A percentile compares a stretch with the other conserved stretches of the same genome.
phyloP scores from a whole-genome alignment of 2,329 filamentous ascomycete genomes.

The Westerdykella ornata region DNA sequence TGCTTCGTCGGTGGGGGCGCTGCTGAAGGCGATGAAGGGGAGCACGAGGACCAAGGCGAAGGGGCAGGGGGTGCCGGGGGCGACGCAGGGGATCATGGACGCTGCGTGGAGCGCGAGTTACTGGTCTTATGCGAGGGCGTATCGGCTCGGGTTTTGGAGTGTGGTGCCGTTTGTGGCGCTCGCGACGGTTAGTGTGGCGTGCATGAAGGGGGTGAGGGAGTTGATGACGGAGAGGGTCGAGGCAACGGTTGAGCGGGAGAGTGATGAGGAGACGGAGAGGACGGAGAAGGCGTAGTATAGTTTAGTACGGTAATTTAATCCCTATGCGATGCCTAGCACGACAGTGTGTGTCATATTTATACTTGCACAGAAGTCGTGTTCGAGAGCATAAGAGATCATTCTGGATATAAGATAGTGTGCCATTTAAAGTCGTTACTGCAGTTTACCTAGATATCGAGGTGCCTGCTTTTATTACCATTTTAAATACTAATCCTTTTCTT shows the following conservation, averaged over 20 bases:
- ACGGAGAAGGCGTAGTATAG: background rate
- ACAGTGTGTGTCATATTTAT: too few species aligned
- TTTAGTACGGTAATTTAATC: too few species aligned
- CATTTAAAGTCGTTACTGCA: too few species aligned
- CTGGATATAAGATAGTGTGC: too few species aligned
- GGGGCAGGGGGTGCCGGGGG: slow-evolving; percentile 11
- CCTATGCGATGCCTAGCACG: too few species aligned
- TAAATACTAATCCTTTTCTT: too few species aligned
- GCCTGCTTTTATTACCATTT: too few species aligned
- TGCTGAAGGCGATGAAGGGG: slow-evolving; percentile 18
- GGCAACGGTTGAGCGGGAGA: slow-evolving; percentile 24
- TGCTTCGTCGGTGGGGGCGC: slow-evolving; percentile 10
- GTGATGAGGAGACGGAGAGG: slow-evolving; percentile 10
- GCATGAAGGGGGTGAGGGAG: slow-evolving; percentile 22
- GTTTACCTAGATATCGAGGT: too few species aligned
- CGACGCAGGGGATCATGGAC: slow-evolving; percentile 12
- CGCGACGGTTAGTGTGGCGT: slow-evolving; percentile 18
- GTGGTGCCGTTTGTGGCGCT: slow-evolving; percentile 29
- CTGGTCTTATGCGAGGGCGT: slow-evolving; percentile 26
- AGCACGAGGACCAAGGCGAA: slow-evolving; percentile 8
- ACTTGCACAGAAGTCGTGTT: too few species aligned
- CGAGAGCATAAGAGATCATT: too few species aligned
- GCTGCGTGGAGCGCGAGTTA: slow-evolving; percentile 23
- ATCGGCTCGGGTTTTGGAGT: slow-evolving; percentile 27
- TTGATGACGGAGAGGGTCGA: slow-evolving; percentile 30